Evolutionary conservation across 495 filamentous ascomycete genomes (phyloP), one percentile per base, ranked within the genome.

Genomic region (Melanomma pulvis-pyrius): DNA sequence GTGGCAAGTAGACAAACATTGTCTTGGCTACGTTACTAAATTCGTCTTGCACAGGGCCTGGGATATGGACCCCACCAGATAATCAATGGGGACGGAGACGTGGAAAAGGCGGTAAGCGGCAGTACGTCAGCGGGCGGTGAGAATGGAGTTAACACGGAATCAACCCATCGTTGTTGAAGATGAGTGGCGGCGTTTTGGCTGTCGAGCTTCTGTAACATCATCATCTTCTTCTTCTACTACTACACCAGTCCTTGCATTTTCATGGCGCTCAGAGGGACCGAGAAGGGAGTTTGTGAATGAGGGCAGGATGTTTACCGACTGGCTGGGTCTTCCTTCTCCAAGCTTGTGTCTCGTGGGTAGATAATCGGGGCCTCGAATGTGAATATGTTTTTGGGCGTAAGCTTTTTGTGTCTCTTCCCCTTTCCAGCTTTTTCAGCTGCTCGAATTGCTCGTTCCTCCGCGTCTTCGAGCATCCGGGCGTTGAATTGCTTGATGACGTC

Each of bases 1-100:
- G 55, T 59, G 67, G 67, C 19, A 69, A 69, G 58, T 69, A 69
- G 47, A 26, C 41, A 36, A 9, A 26, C 30, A 24, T 5, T 59
- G 39, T 44, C 39, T 28, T 44, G 12, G 24, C n/a, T 7, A 13
- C 28, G n/a, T 59, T 59, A 48, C 56, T 59, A 26, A 59, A 48
- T 41, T 19, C 19, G 15, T 12, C 21, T 6, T 59, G 56, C 24
- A 41, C 39, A 48, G 56, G 51, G 36, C 30, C 41, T 36, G 32
- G 32, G 13, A n/a, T n/a, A n/a, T n/a, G n/a, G n/a, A 36, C 32
- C 13, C 32, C 32, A 6, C 32, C 32, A 36, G 13, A 36, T 36
- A n/a, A n/a, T n/a, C n/a, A n/a, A n/a, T n/a, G n/a, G n/a, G n/a
- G n/a, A n/a, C n/a, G n/a, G n/a, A n/a, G n/a, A n/a, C n/a, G n/a